These are phyloP conservation scores for Sugiyamaella castrensis DNA, from an alignment of 1,139 yeast species.

Conservation along the genomic window DNA sequence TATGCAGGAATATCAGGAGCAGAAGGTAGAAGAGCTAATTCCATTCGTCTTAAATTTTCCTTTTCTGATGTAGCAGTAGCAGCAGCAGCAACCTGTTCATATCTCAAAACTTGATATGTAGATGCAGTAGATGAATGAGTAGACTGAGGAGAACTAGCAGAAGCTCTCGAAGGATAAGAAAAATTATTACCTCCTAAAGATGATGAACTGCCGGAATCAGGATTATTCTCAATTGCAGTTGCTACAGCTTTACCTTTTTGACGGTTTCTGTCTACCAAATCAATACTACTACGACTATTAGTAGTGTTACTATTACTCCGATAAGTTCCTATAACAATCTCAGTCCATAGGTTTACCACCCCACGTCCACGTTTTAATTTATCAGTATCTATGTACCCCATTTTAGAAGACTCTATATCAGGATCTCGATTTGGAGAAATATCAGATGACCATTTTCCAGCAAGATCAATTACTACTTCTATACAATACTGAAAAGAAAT, in stretches of 20 bases:
- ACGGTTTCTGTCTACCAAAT: background rate
- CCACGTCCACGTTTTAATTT: slow-evolving; percentile 68
- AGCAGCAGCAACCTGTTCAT: slow-evolving; percentile 18
- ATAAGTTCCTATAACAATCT: slow-evolving; percentile 75
- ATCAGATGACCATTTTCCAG: slow-evolving; percentile 45
- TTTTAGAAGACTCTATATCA: slow-evolving; percentile 4
- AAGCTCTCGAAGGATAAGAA: background rate
- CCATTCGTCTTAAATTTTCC: slow-evolving; percentile 52
- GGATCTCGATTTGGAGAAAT: slow-evolving; percentile 1
- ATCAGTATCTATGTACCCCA: slow-evolving; percentile 67
- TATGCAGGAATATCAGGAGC: slow-evolving; percentile 42
- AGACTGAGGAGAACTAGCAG: slow-evolving; percentile 15
- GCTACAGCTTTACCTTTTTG: background rate
- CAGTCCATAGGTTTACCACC: slow-evolving; percentile 74
- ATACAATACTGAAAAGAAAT: slow-evolving; percentile 82
- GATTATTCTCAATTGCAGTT: background rate
- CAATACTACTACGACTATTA: background rate
- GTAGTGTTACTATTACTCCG: slow-evolving; percentile 36
- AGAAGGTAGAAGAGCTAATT: slow-evolving; percentile 59
- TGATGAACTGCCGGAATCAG: background rate
- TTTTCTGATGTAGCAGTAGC: slow-evolving; percentile 42
- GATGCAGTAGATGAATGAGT: slow-evolving; percentile 15
- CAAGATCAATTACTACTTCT: slow-evolving; percentile 73
- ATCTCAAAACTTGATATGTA: slow-evolving; percentile 16
- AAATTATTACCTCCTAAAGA: background rate